Percentiles rank a stretch among this genome's conserved stretches.
These are phyloP conservation scores for Ceriops decandra DNA, from an alignment of 345 rosid species.

Conservation along the genomic window DNA sequence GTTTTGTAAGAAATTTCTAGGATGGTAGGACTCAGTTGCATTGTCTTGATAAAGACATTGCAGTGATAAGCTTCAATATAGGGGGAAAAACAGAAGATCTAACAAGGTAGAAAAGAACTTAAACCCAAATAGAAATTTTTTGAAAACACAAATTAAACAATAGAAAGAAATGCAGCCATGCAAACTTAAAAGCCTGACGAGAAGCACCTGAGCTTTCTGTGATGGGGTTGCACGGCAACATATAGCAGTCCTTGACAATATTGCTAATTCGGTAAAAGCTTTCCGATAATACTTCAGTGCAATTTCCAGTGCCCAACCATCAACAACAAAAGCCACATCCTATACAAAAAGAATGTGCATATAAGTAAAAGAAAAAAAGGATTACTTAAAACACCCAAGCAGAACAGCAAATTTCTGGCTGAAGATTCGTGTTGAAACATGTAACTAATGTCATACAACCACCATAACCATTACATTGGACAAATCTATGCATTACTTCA, in stretches of 20 bases:
- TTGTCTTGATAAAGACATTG: too few species aligned
- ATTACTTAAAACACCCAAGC: neutral
- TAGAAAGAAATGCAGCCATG: neutral
- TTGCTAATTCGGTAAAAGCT: conserved; percentile 90
- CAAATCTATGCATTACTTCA: neutral
- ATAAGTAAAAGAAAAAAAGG: neutral
- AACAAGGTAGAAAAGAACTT: neutral
- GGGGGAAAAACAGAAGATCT: neutral
- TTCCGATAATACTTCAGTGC: conserved; percentile 72
- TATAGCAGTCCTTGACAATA: conserved; percentile 92
- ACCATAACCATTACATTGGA: neutral
- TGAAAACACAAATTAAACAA: neutral
- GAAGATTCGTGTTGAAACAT: too few species aligned
- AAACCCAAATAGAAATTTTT: neutral
- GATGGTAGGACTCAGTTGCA: too few species aligned
- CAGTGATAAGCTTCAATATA: neutral
- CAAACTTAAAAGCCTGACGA: conserved; percentile 13
- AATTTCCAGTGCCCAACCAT: conserved; percentile 99
- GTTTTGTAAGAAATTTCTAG: too few species aligned
- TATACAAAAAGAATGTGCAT: conserved; percentile 16
- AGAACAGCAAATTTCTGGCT: neutral
- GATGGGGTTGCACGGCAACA: conserved; percentile 99
- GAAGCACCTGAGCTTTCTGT: conserved; percentile 89
- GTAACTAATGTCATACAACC: neutral
- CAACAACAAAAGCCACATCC: conserved; percentile 96